Evolutionary conservation across 2,329 filamentous ascomycete genomes (phyloP).

Genomic region (Sordariomycetes sp.): DNA sequence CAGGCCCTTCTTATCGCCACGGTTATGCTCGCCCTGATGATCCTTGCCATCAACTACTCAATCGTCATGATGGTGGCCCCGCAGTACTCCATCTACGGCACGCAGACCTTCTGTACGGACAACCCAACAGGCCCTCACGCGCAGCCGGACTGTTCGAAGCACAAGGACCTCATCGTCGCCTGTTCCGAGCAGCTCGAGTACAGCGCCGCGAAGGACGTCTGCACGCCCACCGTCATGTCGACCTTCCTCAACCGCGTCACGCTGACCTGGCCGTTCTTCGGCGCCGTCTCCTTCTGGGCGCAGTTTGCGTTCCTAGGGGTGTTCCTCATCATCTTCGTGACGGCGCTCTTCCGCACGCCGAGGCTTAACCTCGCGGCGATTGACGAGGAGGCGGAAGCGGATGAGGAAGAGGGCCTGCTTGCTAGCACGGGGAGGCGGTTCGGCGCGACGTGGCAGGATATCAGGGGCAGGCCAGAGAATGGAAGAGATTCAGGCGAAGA

Average conservation of each 20-base stretch:
- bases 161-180: conserved; percentile 61
- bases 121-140: conserved; percentile 44
- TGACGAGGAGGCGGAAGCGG: conserved; percentile 81
- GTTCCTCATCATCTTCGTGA: conserved; percentile 72
- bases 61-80: conserved; percentile 90
- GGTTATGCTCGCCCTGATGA: conserved; percentile 80
- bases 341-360: conserved; percentile 71
- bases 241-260: conserved; percentile 90
- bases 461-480: conserved; percentile 43
- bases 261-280: conserved; percentile 92
- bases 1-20: conserved; percentile 88
- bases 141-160: conserved; percentile 56
- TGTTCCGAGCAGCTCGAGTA: conserved; percentile 71
- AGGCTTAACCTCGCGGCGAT: conserved; percentile 64
- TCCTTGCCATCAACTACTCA: conserved; percentile 85
- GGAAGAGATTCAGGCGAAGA: not conserved
- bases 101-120: conserved; percentile 85
- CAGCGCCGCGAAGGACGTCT: conserved; percentile 64
- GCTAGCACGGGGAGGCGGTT: conserved; percentile 75
- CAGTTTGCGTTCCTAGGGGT: conserved; percentile 84
- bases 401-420: conserved; percentile 87
- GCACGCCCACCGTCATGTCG: conserved; percentile 83
- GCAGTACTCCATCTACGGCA: conserved; percentile 88
- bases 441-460: conserved; percentile 80
- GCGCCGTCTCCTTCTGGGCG: conserved; percentile 87